These are phyloP conservation scores for Chlorencoelia australis DNA, from an alignment of 2,329 filamentous ascomycete genomes.

Conservation along the genomic window DNA sequence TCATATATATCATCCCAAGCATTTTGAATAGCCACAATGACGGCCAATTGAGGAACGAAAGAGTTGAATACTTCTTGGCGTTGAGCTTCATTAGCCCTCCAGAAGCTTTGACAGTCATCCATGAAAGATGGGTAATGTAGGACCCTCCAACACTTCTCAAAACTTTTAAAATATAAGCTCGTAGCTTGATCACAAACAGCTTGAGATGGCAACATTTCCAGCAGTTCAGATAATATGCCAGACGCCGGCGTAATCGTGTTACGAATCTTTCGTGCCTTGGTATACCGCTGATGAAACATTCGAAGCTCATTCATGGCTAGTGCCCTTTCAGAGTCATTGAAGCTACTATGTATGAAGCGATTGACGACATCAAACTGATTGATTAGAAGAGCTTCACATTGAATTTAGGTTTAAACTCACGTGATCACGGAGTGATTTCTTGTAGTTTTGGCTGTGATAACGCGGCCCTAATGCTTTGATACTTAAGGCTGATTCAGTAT, in stretches of 20 bases:
- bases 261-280: slow-evolving; percentile 4
- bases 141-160: slow-evolving; percentile 34
- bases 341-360: slow-evolving; percentile 3
- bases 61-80: slow-evolving; percentile 3
- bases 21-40: slow-evolving; percentile 8
- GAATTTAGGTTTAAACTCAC: slow-evolving; percentile 1
- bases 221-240: slow-evolving; percentile 1
- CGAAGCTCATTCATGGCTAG: slow-evolving; percentile 8
- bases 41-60: slow-evolving; percentile 9
- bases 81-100: slow-evolving; percentile 18
- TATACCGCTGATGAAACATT: slow-evolving; percentile 3
- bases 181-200: slow-evolving; percentile 14
- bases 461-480: slow-evolving; percentile 6
- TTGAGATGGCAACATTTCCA: slow-evolving; percentile 6
- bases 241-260: slow-evolving; percentile 1
- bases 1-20: slow-evolving; percentile 2
- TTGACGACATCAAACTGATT: slow-evolving; percentile 3
- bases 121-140: slow-evolving; percentile 35
- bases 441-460: slow-evolving; percentile 9
- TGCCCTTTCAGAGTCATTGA: slow-evolving; percentile 5
- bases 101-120: slow-evolving; percentile 32
- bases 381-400: neutral
- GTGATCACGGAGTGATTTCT: slow-evolving; percentile 7
- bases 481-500: slow-evolving; percentile 6
- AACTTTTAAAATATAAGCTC: slow-evolving; percentile 31